Conservation (phyloP, 495 filamentous ascomycete species). For the Penicillium cosmopolitanum region DNA sequence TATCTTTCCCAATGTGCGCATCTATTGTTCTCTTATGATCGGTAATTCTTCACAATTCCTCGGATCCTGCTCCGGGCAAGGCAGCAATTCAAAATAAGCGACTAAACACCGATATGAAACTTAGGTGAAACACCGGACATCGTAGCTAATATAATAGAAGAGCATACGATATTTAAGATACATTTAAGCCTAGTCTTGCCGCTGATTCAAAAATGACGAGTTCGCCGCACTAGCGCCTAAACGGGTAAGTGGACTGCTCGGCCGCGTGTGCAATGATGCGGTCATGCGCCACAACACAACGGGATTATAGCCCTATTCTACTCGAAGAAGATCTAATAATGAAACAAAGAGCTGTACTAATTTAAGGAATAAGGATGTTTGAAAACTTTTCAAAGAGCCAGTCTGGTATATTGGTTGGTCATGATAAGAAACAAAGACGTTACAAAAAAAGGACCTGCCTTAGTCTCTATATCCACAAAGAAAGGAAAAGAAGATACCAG, state of each 20-base stretch:
- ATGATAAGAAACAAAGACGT: slow-evolving; percentile 10
- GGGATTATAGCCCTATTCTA: background rate
- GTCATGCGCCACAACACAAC: slow-evolving; percentile 18
- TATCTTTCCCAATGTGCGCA: too few relatives aligned
- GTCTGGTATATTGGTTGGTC: slow-evolving; percentile 16
- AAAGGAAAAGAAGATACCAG: slow-evolving; percentile 19
- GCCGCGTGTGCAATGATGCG: slow-evolving; percentile 25
- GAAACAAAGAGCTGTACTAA: background rate
- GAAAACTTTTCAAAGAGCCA: slow-evolving; percentile 10
- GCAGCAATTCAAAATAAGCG: too few relatives aligned
- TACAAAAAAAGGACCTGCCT: slow-evolving; percentile 27
- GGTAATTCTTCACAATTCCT: too few relatives aligned
- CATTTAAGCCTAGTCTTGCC: background rate
- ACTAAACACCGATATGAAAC: too few relatives aligned
- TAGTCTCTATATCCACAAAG: slow-evolving; percentile 27
- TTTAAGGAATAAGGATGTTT: background rate
- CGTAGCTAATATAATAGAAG: too few relatives aligned
- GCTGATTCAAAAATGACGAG: slow-evolving; percentile 9
- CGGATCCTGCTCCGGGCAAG: too few relatives aligned
- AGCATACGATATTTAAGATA: background rate
- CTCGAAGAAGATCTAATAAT: background rate
- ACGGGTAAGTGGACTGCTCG: background rate
- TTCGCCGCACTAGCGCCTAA: slow-evolving; percentile 5
- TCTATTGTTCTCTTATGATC: too few relatives aligned
- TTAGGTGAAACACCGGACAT: too few relatives aligned